Evolutionary conservation across 2,329 filamentous ascomycete species (phyloP).

Genomic region (Nemania serpens): DNA sequence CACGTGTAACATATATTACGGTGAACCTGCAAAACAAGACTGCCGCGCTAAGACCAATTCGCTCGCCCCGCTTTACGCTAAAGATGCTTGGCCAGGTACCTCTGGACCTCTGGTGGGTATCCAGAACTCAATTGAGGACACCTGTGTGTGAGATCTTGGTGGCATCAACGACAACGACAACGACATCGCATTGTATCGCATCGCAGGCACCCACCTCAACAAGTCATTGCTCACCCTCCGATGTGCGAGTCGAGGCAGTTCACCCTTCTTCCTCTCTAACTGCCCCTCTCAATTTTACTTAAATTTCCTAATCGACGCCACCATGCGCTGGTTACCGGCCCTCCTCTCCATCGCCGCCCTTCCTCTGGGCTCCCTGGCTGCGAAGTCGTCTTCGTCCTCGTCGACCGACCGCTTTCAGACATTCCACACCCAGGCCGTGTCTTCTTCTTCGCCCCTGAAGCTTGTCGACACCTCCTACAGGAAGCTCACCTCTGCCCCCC

Average conservation of each 20-base stretch:
- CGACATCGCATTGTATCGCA: background rate
- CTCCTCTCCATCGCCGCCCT: slow-evolving; percentile 65
- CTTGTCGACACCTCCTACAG: slow-evolving; percentile 78
- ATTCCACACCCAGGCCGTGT: slow-evolving; percentile 70
- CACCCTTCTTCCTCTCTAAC: slow-evolving; percentile 9
- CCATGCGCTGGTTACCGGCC: slow-evolving; percentile 71
- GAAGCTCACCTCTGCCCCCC: slow-evolving; percentile 73
- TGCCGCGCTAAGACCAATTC: no score
- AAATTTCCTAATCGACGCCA: slow-evolving; percentile 40
- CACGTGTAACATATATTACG: no score
- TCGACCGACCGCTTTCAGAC: slow-evolving; percentile 68
- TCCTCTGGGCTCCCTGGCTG: slow-evolving; percentile 63
- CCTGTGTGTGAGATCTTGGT: slow-evolving; percentile 17
- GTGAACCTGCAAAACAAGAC: no score
- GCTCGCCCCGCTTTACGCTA: no score
- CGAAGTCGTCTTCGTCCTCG: slow-evolving; percentile 60
- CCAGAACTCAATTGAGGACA: slow-evolving; percentile 31
- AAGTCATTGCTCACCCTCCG: slow-evolving; percentile 11
- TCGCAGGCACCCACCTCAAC: background rate
- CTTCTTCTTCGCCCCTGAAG: slow-evolving; percentile 70
- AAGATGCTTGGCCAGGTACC: no score
- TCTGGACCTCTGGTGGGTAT: no score
- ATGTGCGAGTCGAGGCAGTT: slow-evolving; percentile 17
- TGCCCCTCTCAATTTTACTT: slow-evolving; percentile 20
- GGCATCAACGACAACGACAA: slow-evolving; percentile 4